Percentiles rank a stretch among this genome's conserved stretches.
These are phyloP conservation scores for Camelina neglecta DNA, from an alignment of 345 rosid genomes.

Conservation along the genomic window DNA sequence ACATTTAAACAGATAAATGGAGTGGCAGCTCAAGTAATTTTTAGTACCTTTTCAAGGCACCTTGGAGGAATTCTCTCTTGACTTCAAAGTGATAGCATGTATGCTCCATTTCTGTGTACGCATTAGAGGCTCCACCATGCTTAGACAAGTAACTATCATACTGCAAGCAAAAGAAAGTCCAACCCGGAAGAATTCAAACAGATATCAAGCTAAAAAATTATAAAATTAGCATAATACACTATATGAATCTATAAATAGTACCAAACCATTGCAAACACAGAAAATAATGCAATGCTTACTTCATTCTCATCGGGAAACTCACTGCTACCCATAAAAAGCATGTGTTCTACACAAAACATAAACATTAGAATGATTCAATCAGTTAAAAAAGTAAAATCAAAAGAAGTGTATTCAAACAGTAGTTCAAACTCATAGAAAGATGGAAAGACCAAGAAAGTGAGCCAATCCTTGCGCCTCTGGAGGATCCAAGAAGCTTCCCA, in stretches of 20 bases:
- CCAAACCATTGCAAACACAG: slow-evolving; percentile 2
- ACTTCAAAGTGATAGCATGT: slow-evolving; percentile 99
- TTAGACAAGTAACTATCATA: slow-evolving; percentile 98
- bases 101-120: slow-evolving; percentile 93
- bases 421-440: slow-evolving; percentile 20
- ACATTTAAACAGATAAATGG: not conserved
- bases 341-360: slow-evolving; percentile 66
- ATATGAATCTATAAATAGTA: not conserved
- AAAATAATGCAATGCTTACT: slow-evolving; percentile 55
- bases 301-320: slow-evolving; percentile 97
- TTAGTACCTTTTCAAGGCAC: slow-evolving; percentile 82
- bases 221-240: slow-evolving; percentile 10
- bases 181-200: slow-evolving; percentile 34
- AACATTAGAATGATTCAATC: slow-evolving; percentile 15
- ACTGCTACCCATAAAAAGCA: slow-evolving; percentile 99
- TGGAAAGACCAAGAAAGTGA: slow-evolving; percentile 83
- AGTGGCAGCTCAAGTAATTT: slow-evolving; percentile 17
- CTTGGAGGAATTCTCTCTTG: slow-evolving; percentile 80
- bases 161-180: slow-evolving; percentile 70
- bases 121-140: slow-evolving; percentile 98
- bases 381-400: not conserved
- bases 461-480: slow-evolving; percentile 94
- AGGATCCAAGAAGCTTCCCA: slow-evolving; percentile 98
- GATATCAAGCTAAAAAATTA: slow-evolving; percentile 6
- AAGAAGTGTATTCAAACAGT: slow-evolving; percentile 12